Conservation (phyloP, 768 basidiomycete species). For the Leccinum longicurvipes region DNA sequence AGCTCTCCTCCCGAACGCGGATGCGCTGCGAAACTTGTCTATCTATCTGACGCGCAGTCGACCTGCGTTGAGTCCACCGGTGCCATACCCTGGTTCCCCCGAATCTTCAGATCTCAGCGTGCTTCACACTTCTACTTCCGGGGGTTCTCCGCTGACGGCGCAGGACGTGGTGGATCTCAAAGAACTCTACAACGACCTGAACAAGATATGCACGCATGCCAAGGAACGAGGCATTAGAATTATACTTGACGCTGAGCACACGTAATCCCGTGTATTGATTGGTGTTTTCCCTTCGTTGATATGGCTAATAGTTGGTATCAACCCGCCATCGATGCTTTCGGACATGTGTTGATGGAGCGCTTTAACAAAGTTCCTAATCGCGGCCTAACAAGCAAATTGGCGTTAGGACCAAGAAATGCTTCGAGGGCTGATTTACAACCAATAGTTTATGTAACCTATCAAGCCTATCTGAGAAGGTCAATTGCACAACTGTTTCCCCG, state of each 20-base stretch:
- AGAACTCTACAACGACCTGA: slow-evolving; percentile 59
- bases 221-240: slow-evolving; percentile 61
- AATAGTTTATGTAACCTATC: slow-evolving; percentile 81
- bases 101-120: slow-evolving; percentile 55
- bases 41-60: slow-evolving; percentile 49
- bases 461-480: slow-evolving; percentile 81
- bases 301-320: slow-evolving; percentile 48
- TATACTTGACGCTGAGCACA: slow-evolving; percentile 85
- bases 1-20: slow-evolving; percentile 63
- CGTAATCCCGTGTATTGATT: slow-evolving; percentile 30
- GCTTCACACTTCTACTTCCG: slow-evolving; percentile 29
- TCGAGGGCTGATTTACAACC: slow-evolving; percentile 48
- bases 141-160: slow-evolving; percentile 36
- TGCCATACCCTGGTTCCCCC: slow-evolving; percentile 72
- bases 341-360: slow-evolving; percentile 66
- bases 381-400: slow-evolving; percentile 1
- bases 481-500: neutral
- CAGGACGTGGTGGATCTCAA: slow-evolving; percentile 60
- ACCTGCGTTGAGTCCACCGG: slow-evolving; percentile 24
- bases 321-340: slow-evolving; percentile 81
- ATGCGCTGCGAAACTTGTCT: slow-evolving; percentile 61
- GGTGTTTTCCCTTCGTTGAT: neutral
- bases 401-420: neutral
- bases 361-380: slow-evolving; percentile 54
- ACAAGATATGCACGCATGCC: slow-evolving; percentile 62